Evolutionary conservation across 1,284 basidiomycete genomes (phyloP).

Genomic region (Golubevia sp.): DNA sequence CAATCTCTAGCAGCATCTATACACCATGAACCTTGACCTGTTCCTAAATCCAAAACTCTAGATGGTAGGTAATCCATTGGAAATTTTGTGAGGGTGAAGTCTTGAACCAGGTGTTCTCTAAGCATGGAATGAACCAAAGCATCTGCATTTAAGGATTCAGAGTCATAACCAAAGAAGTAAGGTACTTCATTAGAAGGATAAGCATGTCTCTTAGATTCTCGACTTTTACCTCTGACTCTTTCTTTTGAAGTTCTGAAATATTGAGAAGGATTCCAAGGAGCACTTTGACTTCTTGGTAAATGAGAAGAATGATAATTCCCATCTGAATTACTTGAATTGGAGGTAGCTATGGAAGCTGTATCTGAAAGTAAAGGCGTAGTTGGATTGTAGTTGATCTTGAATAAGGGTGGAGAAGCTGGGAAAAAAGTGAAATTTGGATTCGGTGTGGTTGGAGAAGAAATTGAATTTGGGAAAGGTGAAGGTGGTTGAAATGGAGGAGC

Average conservation of each 20-base stretch:
- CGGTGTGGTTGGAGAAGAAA: background rate
- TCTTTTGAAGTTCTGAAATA: constrained; percentile 20
- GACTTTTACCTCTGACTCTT: constrained; percentile 23
- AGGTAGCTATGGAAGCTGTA: constrained; percentile 2
- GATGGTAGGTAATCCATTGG: constrained; percentile 19
- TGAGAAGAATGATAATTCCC: background rate
- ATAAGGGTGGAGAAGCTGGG: background rate
- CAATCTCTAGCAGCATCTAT: constrained; percentile 33
- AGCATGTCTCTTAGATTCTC: constrained; percentile 22
- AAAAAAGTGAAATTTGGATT: background rate
- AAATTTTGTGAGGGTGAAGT: constrained; percentile 19
- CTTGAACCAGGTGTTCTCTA: constrained; percentile 1
- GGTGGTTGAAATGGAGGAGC: constrained; percentile 19
- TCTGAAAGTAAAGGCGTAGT: constrained; percentile 3
- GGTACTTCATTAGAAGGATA: constrained; percentile 27
- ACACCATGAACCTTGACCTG: constrained; percentile 34
- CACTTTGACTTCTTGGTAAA: background rate
- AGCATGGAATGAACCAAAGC: constrained; percentile 9
- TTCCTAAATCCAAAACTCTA: constrained; percentile 37
- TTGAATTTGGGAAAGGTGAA: background rate
- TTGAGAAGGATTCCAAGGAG: constrained; percentile 25
- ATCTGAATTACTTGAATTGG: background rate
- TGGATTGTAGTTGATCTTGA: background rate
- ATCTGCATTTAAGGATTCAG: constrained; percentile 23
- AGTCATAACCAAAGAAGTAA: constrained; percentile 33